Percentiles rank a stretch among this genome's conserved stretches.
Conservation (phyloP, 2,329 filamentous ascomycete species). For the Exutisphaerella laricina region DNA sequence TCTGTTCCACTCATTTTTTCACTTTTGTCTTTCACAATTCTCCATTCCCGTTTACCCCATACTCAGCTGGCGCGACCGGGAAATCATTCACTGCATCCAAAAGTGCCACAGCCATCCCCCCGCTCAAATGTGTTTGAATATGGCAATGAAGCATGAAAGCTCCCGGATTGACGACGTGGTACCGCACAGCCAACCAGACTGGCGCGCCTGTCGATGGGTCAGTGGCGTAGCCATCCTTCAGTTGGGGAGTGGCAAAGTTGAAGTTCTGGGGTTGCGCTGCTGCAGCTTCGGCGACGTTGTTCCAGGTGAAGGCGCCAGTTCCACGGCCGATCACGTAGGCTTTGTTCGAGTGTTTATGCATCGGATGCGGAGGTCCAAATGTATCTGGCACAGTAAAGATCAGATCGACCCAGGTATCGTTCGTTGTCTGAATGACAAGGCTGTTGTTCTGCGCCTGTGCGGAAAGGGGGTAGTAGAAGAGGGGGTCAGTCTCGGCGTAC, state of each 20-base stretch:
- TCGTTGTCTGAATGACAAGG: constrained; percentile 24
- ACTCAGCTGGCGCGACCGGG: constrained; percentile 24
- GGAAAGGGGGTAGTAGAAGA: constrained; percentile 13
- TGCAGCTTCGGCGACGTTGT: constrained; percentile 49
- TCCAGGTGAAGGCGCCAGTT: constrained; percentile 45
- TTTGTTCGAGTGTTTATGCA: constrained; percentile 61
- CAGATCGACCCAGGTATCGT: constrained; percentile 33
- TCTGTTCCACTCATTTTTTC: too few species aligned
- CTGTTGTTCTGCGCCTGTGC: constrained; percentile 8
- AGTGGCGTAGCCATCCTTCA: constrained; percentile 44
- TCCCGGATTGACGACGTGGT: constrained; percentile 43
- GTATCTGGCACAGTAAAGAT: constrained; percentile 22
- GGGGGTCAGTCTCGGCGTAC: not conserved
- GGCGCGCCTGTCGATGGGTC: constrained; percentile 7
- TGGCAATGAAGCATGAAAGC: constrained; percentile 49
- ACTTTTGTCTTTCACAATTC: not conserved
- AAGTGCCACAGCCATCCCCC: constrained; percentile 46
- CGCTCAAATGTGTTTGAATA: constrained; percentile 44
- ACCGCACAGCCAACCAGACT: constrained; percentile 42
- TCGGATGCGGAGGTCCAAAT: constrained; percentile 45
- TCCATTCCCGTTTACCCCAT: constrained; percentile 2
- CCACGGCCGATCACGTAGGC: constrained; percentile 54
- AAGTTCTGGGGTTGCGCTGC: constrained; percentile 44
- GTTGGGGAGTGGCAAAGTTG: constrained; percentile 53
- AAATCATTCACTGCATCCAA: constrained; percentile 45